Base-by-base conservation (phyloP, 2,329 filamentous ascomycete genomes). In the Talaromyces marneffei region DNA sequence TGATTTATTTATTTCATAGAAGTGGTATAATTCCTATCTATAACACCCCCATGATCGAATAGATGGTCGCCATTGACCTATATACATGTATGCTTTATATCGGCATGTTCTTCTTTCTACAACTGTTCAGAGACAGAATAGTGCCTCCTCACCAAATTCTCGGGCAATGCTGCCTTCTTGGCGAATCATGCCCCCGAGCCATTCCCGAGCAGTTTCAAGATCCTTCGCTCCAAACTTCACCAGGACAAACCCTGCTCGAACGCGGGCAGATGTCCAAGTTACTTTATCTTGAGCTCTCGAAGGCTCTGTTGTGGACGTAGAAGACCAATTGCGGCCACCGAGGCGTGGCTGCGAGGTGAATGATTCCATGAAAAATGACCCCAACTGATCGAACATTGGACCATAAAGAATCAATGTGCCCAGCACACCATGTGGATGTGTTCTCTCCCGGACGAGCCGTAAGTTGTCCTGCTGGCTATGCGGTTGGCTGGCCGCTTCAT, bases 171-270 rank as follows among this genome's bases (percentile, higher is more conserved):
- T 92, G 1, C 89, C 90, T 72, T 96, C 91, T 64, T 85, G 82
- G 50, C 80, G 76, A 52, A 96, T 77, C 84, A 97, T 89, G 6
- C 81, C 81, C 9, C 86, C 85, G 62, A 97, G 81, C 91, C 92
- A 97, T 52, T 83, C 78, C 66, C 90, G 85, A 3, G 88, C 92
- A 27, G 87, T 88, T 73, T 97, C 92, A 25, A 96, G 88, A 48
- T 87, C 88, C 59, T 81, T 82, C 1, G 92, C 90, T 1, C 90
- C 91, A 72, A 97, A 95, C 74, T 97, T 97, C 67, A 97, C 88
- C 27, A 97, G 82, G 3, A 94, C 88, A 70, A 93, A 96, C 3
- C 91, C 88, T 16, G 70, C 74, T 58, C 92, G 83, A 35, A 95
- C 86, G 27, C 83, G 83, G 14, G 92, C 90, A 12, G 89, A 90